A percentile compares a stretch with the other conserved stretches of the same genome.
Evolutionary conservation across 352 stramenopile species (phyloP).

Genomic region (Sclerospora graminicola): DNA sequence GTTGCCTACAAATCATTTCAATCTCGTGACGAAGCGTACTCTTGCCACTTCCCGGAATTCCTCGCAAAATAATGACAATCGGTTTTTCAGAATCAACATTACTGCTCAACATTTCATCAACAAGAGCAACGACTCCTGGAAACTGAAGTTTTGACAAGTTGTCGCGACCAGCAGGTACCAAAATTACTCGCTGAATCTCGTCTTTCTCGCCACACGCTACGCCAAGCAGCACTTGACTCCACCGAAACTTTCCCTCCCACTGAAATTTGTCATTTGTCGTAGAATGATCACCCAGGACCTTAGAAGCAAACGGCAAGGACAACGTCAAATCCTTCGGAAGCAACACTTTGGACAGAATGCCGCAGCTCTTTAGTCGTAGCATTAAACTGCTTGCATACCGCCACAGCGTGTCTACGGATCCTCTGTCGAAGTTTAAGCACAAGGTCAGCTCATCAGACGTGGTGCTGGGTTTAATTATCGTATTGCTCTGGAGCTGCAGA

Average conservation of each 20-base stretch:
- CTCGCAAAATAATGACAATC: conserved; percentile 51
- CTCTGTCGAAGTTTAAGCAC: conserved; percentile 19
- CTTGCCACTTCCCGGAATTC: conserved; percentile 67
- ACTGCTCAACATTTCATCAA: conserved; percentile 28
- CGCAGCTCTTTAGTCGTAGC: conserved; percentile 36
- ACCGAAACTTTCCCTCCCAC: conserved; percentile 19
- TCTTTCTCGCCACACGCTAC: conserved; percentile 3
- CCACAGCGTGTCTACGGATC: conserved; percentile 34
- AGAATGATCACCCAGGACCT: conserved; percentile 3
- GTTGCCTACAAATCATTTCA: conserved; percentile 21
- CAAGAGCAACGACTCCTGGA: conserved; percentile 21
- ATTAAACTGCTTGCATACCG: conserved; percentile 29
- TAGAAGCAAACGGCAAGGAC: conserved; percentile 9
- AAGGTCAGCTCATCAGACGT: conserved; percentile 23
- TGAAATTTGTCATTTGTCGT: conserved; percentile 9
- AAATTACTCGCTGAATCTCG: conserved; percentile 16
- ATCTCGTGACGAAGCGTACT: conserved; percentile 44
- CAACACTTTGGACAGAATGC: conserved; percentile 20
- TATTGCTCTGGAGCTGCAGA: conserved; percentile 7
- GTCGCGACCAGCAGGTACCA: conserved; percentile 7
- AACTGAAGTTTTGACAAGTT: conserved; percentile 8
- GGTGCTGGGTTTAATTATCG: conserved; percentile 13
- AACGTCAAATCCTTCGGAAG: conserved; percentile 12
- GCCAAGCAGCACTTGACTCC: conserved; percentile 12
- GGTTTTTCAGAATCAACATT: conserved; percentile 7